These are phyloP conservation scores for Syzygium malaccense DNA, from an alignment of 441 rosid genomes.

Conservation along the genomic window DNA sequence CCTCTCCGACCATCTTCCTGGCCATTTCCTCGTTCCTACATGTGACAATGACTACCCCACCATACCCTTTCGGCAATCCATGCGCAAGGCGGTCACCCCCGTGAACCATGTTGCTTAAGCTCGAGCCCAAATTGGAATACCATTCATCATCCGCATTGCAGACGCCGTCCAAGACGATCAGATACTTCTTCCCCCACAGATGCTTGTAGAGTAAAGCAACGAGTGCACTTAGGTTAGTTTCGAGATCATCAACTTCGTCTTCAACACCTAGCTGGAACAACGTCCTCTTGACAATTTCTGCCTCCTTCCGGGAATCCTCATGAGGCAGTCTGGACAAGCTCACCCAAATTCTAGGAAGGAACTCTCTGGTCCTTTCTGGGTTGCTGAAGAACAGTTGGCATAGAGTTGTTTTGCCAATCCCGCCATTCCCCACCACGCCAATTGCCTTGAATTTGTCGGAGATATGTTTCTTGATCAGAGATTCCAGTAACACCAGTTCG, in stretches of 20 bases:
- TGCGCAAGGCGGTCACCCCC: not conserved
- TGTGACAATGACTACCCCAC: constrained; percentile 25
- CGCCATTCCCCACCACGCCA: constrained; percentile 24
- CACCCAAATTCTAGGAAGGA: constrained; percentile 28
- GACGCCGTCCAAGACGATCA: constrained; percentile 43
- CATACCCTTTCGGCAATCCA: constrained; percentile 29
- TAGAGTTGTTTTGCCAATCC: constrained; percentile 38
- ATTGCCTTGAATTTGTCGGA: constrained; percentile 9
- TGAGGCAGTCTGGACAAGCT: not conserved
- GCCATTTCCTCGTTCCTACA: constrained; percentile 23
- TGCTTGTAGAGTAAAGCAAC: constrained; percentile 21
- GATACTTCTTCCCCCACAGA: constrained; percentile 36
- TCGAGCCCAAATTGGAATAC: not conserved
- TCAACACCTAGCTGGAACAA: constrained; percentile 25
- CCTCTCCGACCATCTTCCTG: constrained; percentile 26
- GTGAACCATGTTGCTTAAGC: not conserved
- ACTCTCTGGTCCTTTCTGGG: constrained; percentile 10
- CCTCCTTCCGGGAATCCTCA: not conserved
- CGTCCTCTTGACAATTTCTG: constrained; percentile 15
- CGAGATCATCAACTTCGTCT: not conserved
- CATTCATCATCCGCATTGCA: constrained; percentile 8
- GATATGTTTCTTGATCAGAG: constrained; percentile 12
- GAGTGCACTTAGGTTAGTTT: constrained; percentile 6
- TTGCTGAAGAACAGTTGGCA: constrained; percentile 21
- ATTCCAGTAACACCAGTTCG: constrained; percentile 20